Percentiles rank a stretch among this genome's conserved stretches.
Evolutionary conservation across 2,329 filamentous ascomycete genomes (phyloP).

Genomic region (Diatrype stigma): DNA sequence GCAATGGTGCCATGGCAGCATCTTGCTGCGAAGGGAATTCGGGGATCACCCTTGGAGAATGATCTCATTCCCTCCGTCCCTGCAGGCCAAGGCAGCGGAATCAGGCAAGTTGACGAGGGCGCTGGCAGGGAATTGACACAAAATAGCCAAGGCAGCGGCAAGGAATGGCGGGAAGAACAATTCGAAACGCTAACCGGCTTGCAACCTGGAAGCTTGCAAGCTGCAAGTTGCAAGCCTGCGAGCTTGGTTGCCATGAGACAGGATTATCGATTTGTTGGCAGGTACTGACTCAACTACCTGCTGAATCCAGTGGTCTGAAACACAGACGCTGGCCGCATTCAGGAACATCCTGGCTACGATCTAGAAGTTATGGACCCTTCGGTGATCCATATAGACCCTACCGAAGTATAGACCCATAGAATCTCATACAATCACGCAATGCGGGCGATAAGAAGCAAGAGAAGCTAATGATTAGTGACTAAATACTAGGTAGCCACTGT

Average conservation of each 20-base stretch:
- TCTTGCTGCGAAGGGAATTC: neutral
- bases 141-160: neutral
- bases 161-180: constrained; percentile 11
- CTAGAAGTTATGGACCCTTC: no score
- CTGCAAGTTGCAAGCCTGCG: constrained; percentile 6
- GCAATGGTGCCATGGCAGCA: neutral
- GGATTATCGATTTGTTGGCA: constrained; percentile 1
- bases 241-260: constrained; percentile 14
- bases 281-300: constrained; percentile 5
- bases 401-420: no score
- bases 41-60: neutral
- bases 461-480: no score
- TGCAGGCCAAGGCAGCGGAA: neutral
- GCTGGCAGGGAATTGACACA: constrained; percentile 4
- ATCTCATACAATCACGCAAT: no score
- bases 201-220: no score
- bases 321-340: no score
- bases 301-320: constrained; percentile 3
- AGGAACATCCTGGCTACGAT: no score
- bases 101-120: constrained; percentile 4
- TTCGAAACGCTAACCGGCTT: constrained; percentile 17
- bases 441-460: no score
- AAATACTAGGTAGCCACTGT: no score
- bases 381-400: no score
- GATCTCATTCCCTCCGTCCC: neutral